These are phyloP conservation scores for Candida mesenterica DNA, from an alignment of 1,139 yeast species.

Conservation along the genomic window DNA sequence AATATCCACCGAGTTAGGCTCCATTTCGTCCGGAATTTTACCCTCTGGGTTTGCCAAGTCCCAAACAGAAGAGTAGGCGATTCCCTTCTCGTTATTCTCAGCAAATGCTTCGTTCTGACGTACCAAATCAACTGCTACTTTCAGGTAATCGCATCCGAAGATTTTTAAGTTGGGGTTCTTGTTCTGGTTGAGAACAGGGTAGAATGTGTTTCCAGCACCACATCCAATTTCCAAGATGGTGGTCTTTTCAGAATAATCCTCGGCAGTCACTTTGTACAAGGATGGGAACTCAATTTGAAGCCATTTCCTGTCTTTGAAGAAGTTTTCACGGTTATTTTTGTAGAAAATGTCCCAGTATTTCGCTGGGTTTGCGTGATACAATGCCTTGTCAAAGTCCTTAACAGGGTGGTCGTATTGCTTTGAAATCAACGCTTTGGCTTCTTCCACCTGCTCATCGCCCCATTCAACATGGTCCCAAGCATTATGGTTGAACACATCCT, in stretches of 20 bases:
- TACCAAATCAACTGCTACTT: conserved; percentile 86
- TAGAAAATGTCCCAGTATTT: conserved; percentile 95
- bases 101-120: conserved; percentile 60
- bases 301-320: conserved; percentile 97
- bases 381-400: conserved; percentile 73
- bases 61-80: conserved; percentile 90
- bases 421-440: conserved; percentile 72
- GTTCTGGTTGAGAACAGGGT: conserved; percentile 81
- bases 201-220: conserved; percentile 97
- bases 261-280: conserved; percentile 71
- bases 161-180: conserved; percentile 72
- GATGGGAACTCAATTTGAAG: conserved; percentile 89
- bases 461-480: conserved; percentile 99
- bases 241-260: conserved; percentile 61
- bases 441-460: conserved; percentile 84
- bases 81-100: conserved; percentile 41
- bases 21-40: conserved; percentile 77
- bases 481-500: conserved; percentile 87
- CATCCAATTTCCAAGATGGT: conserved; percentile 92
- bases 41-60: conserved; percentile 82
- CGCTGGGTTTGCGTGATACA: conserved; percentile 83
- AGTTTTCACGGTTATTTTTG: conserved; percentile 84
- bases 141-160: conserved; percentile 87
- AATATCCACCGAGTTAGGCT: conserved; percentile 80
- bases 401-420: conserved; percentile 84